Evolutionary conservation across 2,329 filamentous ascomycete species (phyloP), one percentile per base, ranked within the genome.

Genomic region (Fusarium nurragi): DNA sequence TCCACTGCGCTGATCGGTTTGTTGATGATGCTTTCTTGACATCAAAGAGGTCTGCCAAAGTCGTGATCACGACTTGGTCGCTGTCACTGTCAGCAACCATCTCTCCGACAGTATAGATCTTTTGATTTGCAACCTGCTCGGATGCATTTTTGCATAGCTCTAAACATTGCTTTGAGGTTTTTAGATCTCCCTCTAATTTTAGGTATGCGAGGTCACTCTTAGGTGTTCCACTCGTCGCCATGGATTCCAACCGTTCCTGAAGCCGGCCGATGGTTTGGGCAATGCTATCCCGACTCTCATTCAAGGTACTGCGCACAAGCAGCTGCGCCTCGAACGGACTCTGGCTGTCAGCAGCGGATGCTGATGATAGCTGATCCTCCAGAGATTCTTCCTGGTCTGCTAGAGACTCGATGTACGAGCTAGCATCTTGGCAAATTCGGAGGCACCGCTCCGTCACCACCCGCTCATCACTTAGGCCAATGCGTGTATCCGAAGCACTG

Each of bases 11-110:
- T 41, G 77, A 78, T 23, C 71, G 73, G 25, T 60, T 70, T 57
- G 65, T 76, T 7, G 77, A 74, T 49, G 67, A 45, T 32, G 73
- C 77, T 67, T 76, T 79, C 56, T 69, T 74, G 48, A 80, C 69
- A 61, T 79, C 71, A 54, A 81, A 80, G 48, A 80, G 69, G 72
- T 79, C 78, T 36, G 77, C 77, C 56, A 78, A 64, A 59, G 77
- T 79, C 54, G 73, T 79, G 54, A 80, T 71, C 54, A 80, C 74
- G 26, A 79, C 71, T 70, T 79, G 76, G 69, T 79, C 75, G 61
- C 76, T 77, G 48, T 78, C 71, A 22, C 61, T 71, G 40, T 79
- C 75, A 41, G 75, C 76, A 71, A 77, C 57, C 11, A 73, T 70
- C 67, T 79, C 77, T 13, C 76, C 75, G 54, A 79, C 60, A 44